Conservation (phyloP, 2,329 filamentous ascomycete species). For the Claviceps sp. region DNA sequence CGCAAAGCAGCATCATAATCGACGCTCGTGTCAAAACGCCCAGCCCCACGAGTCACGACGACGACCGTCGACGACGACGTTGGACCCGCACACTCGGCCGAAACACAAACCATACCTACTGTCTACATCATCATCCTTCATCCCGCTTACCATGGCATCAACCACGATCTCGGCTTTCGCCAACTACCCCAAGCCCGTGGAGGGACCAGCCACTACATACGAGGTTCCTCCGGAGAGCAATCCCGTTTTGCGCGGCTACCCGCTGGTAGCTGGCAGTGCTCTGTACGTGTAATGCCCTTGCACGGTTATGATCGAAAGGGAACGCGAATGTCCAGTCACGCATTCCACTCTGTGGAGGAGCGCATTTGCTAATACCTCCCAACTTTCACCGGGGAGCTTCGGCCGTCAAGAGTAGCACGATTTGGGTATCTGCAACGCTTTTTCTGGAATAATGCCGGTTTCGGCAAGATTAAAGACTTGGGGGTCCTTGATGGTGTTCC, state of each 20-base stretch:
- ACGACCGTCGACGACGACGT: background rate
- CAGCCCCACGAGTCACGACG: background rate
- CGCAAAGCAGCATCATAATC: no score
- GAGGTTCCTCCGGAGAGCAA: constrained; percentile 39
- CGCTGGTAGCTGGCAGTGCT: constrained; percentile 28
- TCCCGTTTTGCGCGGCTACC: constrained; percentile 53
- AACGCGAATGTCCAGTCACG: no score
- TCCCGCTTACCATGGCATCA: constrained; percentile 1
- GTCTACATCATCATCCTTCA: background rate
- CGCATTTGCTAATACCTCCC: background rate
- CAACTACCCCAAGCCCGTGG: constrained; percentile 26
- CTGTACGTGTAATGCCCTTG: constrained; percentile 3
- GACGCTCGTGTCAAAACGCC: no score
- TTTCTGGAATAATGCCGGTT: constrained; percentile 57
- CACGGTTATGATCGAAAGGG: no score
- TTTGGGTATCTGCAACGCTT: constrained; percentile 47
- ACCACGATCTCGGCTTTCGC: constrained; percentile 17
- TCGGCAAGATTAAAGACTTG: constrained; percentile 33
- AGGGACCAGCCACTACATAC: constrained; percentile 24
- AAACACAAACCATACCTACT: background rate
- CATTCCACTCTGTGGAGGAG: no score
- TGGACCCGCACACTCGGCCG: background rate
- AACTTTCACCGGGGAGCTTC: background rate
- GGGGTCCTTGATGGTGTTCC: constrained; percentile 30
- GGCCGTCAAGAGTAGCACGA: constrained; percentile 38